Evolutionary conservation across 2,329 filamentous ascomycete species (phyloP).

Genomic region (Sordariomycetes sp.): DNA sequence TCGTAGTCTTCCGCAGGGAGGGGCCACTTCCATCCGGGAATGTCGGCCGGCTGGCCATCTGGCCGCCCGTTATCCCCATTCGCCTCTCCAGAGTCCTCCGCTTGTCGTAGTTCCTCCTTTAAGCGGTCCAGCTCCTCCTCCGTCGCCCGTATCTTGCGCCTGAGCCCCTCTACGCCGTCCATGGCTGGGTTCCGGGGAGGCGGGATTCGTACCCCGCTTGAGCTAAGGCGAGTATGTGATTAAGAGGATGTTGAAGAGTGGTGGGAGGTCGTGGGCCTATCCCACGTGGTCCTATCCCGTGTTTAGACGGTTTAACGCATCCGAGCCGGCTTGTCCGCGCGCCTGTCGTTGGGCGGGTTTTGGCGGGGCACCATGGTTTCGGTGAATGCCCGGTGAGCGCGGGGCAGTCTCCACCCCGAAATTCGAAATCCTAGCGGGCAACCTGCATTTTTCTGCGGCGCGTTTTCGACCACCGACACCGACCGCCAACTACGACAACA

Average conservation of each 20-base stretch:
- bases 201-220: background rate
- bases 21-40: conserved; percentile 46
- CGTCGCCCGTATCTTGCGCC: conserved; percentile 28
- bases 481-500: background rate
- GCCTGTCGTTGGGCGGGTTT: background rate
- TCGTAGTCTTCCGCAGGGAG: conserved; percentile 62
- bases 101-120: conserved; percentile 23
- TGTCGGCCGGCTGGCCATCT: background rate
- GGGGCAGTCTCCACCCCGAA: background rate
- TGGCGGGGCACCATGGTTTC: background rate
- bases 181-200: background rate
- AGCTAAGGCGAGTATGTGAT: background rate
- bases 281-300: too few species aligned
- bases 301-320: too few species aligned
- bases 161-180: conserved; percentile 21
- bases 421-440: background rate
- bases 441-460: background rate
- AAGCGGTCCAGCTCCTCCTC: conserved; percentile 34
- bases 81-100: background rate
- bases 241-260: background rate
- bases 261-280: background rate
- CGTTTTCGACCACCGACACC: background rate
- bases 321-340: background rate
- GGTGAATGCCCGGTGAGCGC: conserved; percentile 9
- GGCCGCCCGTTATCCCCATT: background rate